Base-by-base conservation (phyloP, 2,329 filamentous ascomycete species). In the Fusarium poae region DNA sequence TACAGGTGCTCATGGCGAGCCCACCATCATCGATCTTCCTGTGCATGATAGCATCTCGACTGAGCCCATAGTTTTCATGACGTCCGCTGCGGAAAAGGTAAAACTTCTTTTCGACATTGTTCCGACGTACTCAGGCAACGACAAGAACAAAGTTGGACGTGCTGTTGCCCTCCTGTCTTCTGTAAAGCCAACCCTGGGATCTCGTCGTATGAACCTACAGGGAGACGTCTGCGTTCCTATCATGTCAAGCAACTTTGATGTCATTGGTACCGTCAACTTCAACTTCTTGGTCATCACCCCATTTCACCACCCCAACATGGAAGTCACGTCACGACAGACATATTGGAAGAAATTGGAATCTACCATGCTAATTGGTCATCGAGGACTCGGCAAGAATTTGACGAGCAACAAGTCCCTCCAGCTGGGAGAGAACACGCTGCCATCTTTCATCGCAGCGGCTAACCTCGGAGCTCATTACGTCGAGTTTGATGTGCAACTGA, bases 271-370 rank as follows among this genome's bases (percentile, higher is more conserved):
- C 0, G 92, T 99, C 71, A 97, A 97, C 74, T 99, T 99, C 84
- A 97, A 97, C 79, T 98, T 98, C 77, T 82, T 97, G 32, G 88
- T 98, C 75, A 94, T 99, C 72, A 98, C 93, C 1, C 95, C 96
- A 0, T 99, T 99, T 80, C 87, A 89, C 20, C 96, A 98, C 77
- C 93, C 93, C 9, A 97, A 97, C 63, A 96, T 99, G 91, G 92
- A 92, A 58, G 90, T 98, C 68, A 96, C 91, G 1, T 92, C 93
- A 35, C 87, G 94, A 60, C 92, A 97, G 76, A 98, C 94, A 1
- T 99, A 98, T 79, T 99, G 95, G 95, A 97, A 93, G 81, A 97
- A 93, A 77, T 84, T 97, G 77, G 88, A 92, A 15, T 92, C 93
- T 5, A 95, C 95, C 3, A 97, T 97, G 92, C 88, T 91, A 18